phyloP scores from a whole-genome alignment of 2,329 filamentous ascomycete species.

The Aspergillus ustus region DNA sequence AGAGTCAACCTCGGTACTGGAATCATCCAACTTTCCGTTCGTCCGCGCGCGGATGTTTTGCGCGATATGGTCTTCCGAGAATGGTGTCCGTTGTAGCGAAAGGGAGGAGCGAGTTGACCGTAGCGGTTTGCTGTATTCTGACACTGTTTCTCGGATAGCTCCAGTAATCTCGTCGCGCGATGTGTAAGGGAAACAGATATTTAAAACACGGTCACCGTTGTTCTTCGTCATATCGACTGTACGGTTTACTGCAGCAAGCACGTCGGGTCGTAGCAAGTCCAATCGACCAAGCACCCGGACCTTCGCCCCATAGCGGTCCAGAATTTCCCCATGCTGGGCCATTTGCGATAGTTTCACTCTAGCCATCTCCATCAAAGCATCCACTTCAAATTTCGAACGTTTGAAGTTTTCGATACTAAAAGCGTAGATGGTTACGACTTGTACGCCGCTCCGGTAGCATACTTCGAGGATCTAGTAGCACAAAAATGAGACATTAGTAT shows the following conservation, averaged over 20 bases:
- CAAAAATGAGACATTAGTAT: constrained; percentile 6
- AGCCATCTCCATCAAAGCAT: constrained; percentile 95
- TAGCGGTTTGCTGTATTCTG: constrained; percentile 79
- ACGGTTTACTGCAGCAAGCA: constrained; percentile 83
- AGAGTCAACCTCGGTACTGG: constrained; percentile 54
- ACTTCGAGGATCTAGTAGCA: constrained; percentile 79
- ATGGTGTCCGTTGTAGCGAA: constrained; percentile 62
- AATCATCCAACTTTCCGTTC: constrained; percentile 36
- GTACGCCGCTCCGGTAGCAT: constrained; percentile 96
- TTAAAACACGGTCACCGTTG: constrained; percentile 80
- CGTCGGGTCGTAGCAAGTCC: constrained; percentile 82
- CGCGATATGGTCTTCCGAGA: constrained; percentile 85
- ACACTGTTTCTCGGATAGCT: constrained; percentile 83
- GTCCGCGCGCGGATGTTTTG: constrained; percentile 76
- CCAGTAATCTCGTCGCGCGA: constrained; percentile 93
- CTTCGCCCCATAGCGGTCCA: constrained; percentile 89
- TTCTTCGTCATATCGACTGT: constrained; percentile 85
- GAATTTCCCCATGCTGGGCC: constrained; percentile 86
- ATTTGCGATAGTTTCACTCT: constrained; percentile 93
- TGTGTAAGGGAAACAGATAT: constrained; percentile 98
- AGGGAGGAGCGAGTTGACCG: constrained; percentile 45
- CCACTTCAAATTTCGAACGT: constrained; percentile 92
- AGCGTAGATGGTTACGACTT: constrained; percentile 95
- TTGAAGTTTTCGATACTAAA: constrained; percentile 99
- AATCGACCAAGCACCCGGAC: constrained; percentile 85